phyloP scores from a whole-genome alignment of 2,329 filamentous ascomycete genomes.

The Celoporthe dispersa region DNA sequence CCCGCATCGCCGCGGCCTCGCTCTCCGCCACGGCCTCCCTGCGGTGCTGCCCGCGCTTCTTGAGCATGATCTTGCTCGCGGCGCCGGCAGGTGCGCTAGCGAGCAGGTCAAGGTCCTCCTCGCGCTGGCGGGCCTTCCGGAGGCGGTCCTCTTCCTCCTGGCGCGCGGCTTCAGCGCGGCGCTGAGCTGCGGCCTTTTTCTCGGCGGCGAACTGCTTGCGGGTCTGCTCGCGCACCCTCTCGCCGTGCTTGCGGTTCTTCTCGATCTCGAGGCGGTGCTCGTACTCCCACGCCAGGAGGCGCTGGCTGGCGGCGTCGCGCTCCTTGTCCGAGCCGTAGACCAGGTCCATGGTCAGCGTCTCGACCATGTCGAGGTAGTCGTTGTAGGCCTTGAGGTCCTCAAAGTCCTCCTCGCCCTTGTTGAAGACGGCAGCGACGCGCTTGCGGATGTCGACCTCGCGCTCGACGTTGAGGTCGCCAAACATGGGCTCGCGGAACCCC shows the following conservation, averaged over 20 bases:
- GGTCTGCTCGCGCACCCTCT: constrained; percentile 57
- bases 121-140: constrained; percentile 65
- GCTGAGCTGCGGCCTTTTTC: constrained; percentile 66
- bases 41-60: constrained; percentile 67
- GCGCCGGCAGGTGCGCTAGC: constrained; percentile 60
- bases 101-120: constrained; percentile 74
- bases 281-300: constrained; percentile 71
- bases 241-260: constrained; percentile 57
- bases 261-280: constrained; percentile 73
- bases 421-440: constrained; percentile 80
- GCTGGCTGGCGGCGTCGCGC: constrained; percentile 43
- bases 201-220: constrained; percentile 65
- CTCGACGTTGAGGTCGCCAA: constrained; percentile 85
- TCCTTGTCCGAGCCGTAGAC: constrained; percentile 72
- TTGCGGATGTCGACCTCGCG: constrained; percentile 90
- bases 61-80: constrained; percentile 67
- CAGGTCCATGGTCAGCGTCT: constrained; percentile 87
- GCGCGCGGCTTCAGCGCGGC: constrained; percentile 64
- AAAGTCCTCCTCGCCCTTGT: constrained; percentile 89
- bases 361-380: constrained; percentile 91
- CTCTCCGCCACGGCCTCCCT: constrained; percentile 38
- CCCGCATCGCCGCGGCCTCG: constrained; percentile 44
- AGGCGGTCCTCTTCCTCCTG: constrained; percentile 74
- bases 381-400: constrained; percentile 83
- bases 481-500: constrained; percentile 86